Percentiles rank a stretch among this genome's conserved stretches.
phyloP scores from a whole-genome alignment of 192 early-diverging fungal genomes.

The Pilaira anomala region DNA sequence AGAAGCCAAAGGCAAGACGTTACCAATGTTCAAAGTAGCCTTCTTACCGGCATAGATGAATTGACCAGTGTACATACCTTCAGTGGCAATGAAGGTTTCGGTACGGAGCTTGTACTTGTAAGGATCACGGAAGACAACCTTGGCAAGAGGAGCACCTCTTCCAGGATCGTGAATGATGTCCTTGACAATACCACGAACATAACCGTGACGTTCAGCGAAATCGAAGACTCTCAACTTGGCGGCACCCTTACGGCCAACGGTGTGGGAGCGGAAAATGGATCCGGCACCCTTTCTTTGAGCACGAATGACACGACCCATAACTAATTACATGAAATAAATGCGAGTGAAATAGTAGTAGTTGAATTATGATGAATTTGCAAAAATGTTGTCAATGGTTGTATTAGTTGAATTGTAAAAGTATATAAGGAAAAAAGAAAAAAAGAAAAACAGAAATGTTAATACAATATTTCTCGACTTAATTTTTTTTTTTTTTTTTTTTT shows the following conservation, averaged over 20 bases:
- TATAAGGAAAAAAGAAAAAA: too few species aligned
- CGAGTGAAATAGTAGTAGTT: too few species aligned
- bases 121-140: constrained; percentile 48
- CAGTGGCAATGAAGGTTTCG: constrained; percentile 95
- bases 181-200: constrained; percentile 96
- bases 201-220: constrained; percentile 96
- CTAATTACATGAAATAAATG: constrained; percentile 11
- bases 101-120: constrained; percentile 77
- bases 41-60: constrained; percentile 99
- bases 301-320: constrained; percentile 99
- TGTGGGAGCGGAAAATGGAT: constrained; percentile 97
- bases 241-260: constrained; percentile 89
- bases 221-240: constrained; percentile 94
- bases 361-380: too few species aligned
- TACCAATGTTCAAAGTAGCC: constrained; percentile 87
- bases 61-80: constrained; percentile 99
- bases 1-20: constrained; percentile 87
- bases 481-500: too few species aligned
- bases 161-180: constrained; percentile 99
- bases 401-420: too few species aligned
- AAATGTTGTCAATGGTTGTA: too few species aligned
- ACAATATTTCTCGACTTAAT: too few species aligned
- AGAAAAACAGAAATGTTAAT: too few species aligned
- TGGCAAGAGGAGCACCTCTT: constrained; percentile 95
- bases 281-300: constrained; percentile 99